phyloP scores from a whole-genome alignment of 805 yeast genomes.

The Starmera pachycereana region DNA sequence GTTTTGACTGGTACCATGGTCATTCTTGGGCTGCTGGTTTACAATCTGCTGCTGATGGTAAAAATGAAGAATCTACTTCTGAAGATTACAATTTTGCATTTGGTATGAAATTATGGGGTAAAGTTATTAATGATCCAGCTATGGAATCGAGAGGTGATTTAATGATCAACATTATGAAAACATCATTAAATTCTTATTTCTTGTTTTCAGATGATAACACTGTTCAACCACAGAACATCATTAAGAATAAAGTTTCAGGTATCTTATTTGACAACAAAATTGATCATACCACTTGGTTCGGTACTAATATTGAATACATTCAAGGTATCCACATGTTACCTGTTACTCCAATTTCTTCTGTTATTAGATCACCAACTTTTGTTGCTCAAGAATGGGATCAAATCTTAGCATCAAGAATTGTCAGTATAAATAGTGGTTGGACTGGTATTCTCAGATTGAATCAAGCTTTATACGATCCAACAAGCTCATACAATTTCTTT shows the following conservation, averaged over 20 bases:
- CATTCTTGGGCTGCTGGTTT: constrained; percentile 73
- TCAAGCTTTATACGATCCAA: constrained; percentile 34
- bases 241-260: constrained; percentile 55
- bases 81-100: constrained; percentile 66
- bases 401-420: constrained; percentile 30
- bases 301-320: constrained; percentile 47
- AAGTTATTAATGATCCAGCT: constrained; percentile 38
- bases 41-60: constrained; percentile 52
- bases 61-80: constrained; percentile 60
- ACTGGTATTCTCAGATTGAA: constrained; percentile 36
- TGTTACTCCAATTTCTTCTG: constrained; percentile 50
- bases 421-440: constrained; percentile 48
- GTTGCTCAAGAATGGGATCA: constrained; percentile 53
- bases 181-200: constrained; percentile 48
- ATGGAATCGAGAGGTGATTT: constrained; percentile 48
- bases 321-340: constrained; percentile 80
- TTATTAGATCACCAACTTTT: constrained; percentile 39
- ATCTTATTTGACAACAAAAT: constrained; percentile 63
- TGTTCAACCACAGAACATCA: constrained; percentile 39
- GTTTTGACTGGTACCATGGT: constrained; percentile 64
- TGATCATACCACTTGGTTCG: constrained; percentile 67
- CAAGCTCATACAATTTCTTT: constrained; percentile 32
- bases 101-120: constrained; percentile 63
- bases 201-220: constrained; percentile 36
- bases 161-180: constrained; percentile 44